Conservation (phyloP, 306 rosid genomes). For the Prinsepia uniflora region DNA sequence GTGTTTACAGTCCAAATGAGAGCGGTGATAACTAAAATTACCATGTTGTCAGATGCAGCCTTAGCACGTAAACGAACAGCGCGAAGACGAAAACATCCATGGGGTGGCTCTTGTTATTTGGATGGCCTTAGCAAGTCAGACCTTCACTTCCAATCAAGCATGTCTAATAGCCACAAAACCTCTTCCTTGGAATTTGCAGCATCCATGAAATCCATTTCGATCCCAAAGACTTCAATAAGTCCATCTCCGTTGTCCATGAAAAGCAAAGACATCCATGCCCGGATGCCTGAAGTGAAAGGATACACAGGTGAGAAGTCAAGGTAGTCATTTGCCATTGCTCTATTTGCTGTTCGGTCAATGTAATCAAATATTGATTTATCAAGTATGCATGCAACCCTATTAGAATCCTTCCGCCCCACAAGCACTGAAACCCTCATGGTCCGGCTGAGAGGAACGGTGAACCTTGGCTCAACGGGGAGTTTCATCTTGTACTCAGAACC, state of each 20-base stretch:
- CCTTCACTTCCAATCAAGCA: slow-evolving; percentile 93
- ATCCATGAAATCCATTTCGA: slow-evolving; percentile 92
- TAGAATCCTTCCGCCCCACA: slow-evolving; percentile 76
- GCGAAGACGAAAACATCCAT: background rate
- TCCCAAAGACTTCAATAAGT: slow-evolving; percentile 71
- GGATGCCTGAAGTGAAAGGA: slow-evolving; percentile 68
- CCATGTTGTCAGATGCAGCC: background rate
- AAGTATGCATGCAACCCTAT: slow-evolving; percentile 66
- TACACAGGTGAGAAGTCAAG: slow-evolving; percentile 70
- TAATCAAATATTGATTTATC: slow-evolving; percentile 73
- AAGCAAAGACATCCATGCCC: slow-evolving; percentile 92
- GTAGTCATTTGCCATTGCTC: slow-evolving; percentile 89
- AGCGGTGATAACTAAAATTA: no score
- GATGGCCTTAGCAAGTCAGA: slow-evolving; percentile 11
- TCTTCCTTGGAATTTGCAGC: slow-evolving; percentile 86
- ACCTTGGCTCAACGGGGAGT: slow-evolving; percentile 65
- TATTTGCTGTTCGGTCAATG: slow-evolving; percentile 56
- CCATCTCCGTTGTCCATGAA: slow-evolving; percentile 70
- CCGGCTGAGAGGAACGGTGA: slow-evolving; percentile 59
- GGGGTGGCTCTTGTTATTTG: background rate
- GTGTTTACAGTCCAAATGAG: no score
- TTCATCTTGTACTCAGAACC: slow-evolving; percentile 79
- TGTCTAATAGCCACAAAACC: slow-evolving; percentile 82
- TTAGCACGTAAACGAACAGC: background rate
- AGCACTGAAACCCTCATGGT: slow-evolving; percentile 71